Evolutionary conservation across 1,139 yeast species (phyloP).

Genomic region (Williopsis jadinii): DNA sequence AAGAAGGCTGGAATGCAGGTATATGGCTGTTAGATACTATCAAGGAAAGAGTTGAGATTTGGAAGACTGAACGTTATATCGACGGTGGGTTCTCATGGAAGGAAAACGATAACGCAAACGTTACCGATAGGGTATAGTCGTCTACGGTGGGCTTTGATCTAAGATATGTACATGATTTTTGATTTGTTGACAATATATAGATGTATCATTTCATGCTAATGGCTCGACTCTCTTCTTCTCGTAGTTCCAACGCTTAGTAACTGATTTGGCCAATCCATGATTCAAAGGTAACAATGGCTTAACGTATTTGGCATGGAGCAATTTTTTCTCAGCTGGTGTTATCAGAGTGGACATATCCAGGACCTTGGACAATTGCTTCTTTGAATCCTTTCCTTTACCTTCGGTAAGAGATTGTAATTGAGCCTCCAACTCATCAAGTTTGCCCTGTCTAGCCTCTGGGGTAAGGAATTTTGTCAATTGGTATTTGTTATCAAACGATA

Average conservation of each 20-base stretch:
- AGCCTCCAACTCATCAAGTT: constrained; percentile 25
- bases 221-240: constrained; percentile 34
- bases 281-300: constrained; percentile 33
- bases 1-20: constrained; percentile 40
- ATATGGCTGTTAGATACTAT: constrained; percentile 36
- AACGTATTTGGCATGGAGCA: constrained; percentile 33
- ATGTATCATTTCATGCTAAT: no score
- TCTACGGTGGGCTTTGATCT: not conserved
- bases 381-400: constrained; percentile 26
- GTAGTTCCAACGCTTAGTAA: constrained; percentile 43
- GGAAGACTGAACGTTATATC: constrained; percentile 38
- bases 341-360: constrained; percentile 32
- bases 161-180: constrained; percentile 5
- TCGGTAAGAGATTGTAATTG: constrained; percentile 22
- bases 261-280: constrained; percentile 25
- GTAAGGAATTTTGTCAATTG: constrained; percentile 30
- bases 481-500: constrained; percentile 34
- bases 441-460: constrained; percentile 28
- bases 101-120: constrained; percentile 28
- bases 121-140: constrained; percentile 1
- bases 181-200: no score
- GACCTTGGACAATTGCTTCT: constrained; percentile 27
- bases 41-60: constrained; percentile 37
- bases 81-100: constrained; percentile 35
- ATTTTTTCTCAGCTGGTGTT: constrained; percentile 32